Evolutionary conservation across 169 alveolate species (phyloP).

Genomic region (Cryptosporidium felis): DNA sequence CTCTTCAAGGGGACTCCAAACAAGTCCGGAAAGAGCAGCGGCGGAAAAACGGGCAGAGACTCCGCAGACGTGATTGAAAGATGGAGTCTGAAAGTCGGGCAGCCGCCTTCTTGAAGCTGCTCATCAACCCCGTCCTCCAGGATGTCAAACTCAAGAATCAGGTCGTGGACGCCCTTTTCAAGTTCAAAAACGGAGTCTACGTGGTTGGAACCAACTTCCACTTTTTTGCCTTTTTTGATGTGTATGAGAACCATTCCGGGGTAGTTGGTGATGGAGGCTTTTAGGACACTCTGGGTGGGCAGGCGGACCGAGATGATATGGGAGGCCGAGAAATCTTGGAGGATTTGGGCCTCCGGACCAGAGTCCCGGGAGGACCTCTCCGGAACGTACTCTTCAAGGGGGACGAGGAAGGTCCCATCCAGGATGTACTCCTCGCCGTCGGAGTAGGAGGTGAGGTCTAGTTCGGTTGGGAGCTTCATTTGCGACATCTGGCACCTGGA

Average conservation of each 20-base stretch:
- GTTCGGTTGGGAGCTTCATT: slow-evolving; percentile 21
- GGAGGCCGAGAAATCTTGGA: background rate
- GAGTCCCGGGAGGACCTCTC: too few species aligned
- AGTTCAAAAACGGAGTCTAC: slow-evolving; percentile 15
- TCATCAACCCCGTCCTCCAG: slow-evolving; percentile 58
- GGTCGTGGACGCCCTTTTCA: slow-evolving; percentile 1
- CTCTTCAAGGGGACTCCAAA: background rate
- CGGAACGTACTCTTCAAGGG: slow-evolving; percentile 34
- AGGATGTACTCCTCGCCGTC: slow-evolving; percentile 16
- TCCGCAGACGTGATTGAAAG: slow-evolving; percentile 25
- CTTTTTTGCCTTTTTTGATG: background rate
- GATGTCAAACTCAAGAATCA: slow-evolving; percentile 35
- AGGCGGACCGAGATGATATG: background rate
- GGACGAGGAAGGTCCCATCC: slow-evolving; percentile 40
- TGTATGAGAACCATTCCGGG: slow-evolving; percentile 7
- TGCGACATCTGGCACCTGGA: slow-evolving; percentile 7
- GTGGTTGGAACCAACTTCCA: slow-evolving; percentile 9
- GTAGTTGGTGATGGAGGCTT: slow-evolving; percentile 26
- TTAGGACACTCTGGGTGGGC: slow-evolving; percentile 10
- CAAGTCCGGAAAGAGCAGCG: slow-evolving; percentile 1
- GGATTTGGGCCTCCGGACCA: background rate
- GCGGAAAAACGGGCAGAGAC: slow-evolving; percentile 45
- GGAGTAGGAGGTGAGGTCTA: slow-evolving; percentile 10
- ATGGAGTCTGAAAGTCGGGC: slow-evolving; percentile 35
- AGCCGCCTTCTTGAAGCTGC: slow-evolving; percentile 47